Conservation (phyloP, 2,329 filamentous ascomycete species). For the Aspergillus fructus region DNA sequence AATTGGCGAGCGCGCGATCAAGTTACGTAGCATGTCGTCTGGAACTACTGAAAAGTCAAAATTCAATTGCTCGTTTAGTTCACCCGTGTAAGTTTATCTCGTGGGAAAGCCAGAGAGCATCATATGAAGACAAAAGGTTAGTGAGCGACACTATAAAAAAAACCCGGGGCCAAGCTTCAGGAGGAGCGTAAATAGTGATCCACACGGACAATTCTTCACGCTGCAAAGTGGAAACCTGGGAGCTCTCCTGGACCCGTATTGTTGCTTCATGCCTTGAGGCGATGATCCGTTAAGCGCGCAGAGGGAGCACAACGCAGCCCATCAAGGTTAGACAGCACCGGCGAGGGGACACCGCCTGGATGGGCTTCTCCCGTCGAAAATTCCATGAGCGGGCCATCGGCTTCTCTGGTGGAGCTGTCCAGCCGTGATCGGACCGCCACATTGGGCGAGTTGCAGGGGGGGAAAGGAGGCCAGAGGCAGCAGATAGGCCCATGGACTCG, state of each 20-base stretch:
- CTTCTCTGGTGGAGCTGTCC: slow-evolving; percentile 17
- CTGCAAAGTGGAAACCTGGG: slow-evolving; percentile 8
- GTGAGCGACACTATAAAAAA: background rate
- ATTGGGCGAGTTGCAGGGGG: slow-evolving; percentile 24
- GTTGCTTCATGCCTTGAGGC: background rate
- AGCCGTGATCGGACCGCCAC: slow-evolving; percentile 27
- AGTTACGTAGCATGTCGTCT: slow-evolving; percentile 1
- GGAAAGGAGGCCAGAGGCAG: background rate
- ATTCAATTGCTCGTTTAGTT: background rate
- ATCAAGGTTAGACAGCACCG: background rate
- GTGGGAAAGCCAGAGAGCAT: background rate
- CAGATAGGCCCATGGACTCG: slow-evolving; percentile 3
- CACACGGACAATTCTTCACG: slow-evolving; percentile 13
- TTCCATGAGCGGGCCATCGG: slow-evolving; percentile 28
- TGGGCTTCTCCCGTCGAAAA: slow-evolving; percentile 21
- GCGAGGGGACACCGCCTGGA: slow-evolving; percentile 16
- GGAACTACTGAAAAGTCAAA: background rate
- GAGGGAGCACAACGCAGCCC: background rate
- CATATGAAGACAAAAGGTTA: background rate
- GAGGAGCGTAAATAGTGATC: slow-evolving; percentile 2
- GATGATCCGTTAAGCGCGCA: slow-evolving; percentile 9
- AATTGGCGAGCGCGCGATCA: background rate
- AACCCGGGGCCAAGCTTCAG: slow-evolving; percentile 18
- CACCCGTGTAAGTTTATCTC: background rate
- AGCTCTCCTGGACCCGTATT: slow-evolving; percentile 5